phyloP scores from a whole-genome alignment of 2,329 filamentous ascomycete genomes.

The Colletotrichum sp. region DNA sequence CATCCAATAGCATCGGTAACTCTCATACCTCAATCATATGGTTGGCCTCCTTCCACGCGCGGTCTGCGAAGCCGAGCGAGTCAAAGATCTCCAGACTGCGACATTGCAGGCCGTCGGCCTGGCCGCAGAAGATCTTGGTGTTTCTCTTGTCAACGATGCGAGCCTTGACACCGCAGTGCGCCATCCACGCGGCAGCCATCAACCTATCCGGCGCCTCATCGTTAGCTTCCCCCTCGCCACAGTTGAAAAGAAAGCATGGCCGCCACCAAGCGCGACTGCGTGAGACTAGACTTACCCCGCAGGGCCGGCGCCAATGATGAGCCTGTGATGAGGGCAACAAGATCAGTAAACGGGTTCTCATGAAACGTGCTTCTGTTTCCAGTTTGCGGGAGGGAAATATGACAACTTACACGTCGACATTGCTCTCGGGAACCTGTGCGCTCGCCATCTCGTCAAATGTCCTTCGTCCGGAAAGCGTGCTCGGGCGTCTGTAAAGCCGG shows the following conservation, averaged over 20 bases:
- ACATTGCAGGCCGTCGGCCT: constrained; percentile 59
- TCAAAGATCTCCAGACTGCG: constrained; percentile 78
- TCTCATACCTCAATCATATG: constrained; percentile 68
- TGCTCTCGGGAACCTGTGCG: constrained; percentile 21
- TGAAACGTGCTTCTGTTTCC: not conserved
- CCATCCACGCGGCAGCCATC: constrained; percentile 49
- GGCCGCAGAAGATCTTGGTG: constrained; percentile 43
- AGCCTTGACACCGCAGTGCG: constrained; percentile 42
- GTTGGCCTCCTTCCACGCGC: constrained; percentile 69
- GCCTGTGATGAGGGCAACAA: constrained; percentile 27
- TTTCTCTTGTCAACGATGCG: constrained; percentile 52
- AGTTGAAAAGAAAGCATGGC: not conserved
- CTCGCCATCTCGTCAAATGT: not conserved
- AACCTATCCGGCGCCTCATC: constrained; percentile 36
- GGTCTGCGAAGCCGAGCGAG: constrained; percentile 70
- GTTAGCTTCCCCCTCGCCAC: not conserved
- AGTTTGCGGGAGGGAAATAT: not conserved
- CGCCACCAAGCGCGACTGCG: not conserved
- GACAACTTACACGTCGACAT: constrained; percentile 31
- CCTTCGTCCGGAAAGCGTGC: not conserved
- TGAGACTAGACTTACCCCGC: constrained; percentile 16
- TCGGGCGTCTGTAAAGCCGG: not conserved
- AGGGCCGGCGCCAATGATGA: constrained; percentile 45
- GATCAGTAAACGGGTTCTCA: not conserved
- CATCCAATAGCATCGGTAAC: not conserved